A percentile compares a stretch with the other conserved stretches of the same genome.
Conservation (phyloP, 2,329 filamentous ascomycete genomes). For the Sporothrix curviconia region DNA sequence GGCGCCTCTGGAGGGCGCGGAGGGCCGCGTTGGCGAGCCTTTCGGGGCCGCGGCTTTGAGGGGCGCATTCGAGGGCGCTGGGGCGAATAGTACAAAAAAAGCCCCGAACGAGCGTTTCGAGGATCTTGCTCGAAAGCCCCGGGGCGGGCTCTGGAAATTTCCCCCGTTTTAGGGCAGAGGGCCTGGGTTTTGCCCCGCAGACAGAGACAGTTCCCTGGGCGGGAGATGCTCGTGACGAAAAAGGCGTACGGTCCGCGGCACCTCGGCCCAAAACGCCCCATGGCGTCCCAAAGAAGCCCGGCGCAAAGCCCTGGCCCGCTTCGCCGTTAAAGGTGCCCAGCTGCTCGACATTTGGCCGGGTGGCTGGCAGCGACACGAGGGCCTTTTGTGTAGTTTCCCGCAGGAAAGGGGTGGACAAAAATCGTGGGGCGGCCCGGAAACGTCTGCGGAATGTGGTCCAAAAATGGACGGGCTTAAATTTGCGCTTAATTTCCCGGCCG, state of each 20-base stretch:
- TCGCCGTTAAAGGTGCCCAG: constrained; percentile 50
- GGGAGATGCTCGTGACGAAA: constrained; percentile 40
- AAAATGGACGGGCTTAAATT: constrained; percentile 70
- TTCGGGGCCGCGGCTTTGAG: constrained; percentile 48
- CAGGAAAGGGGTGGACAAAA: constrained; percentile 62
- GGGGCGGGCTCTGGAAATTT: constrained; percentile 19
- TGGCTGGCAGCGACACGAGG: constrained; percentile 64
- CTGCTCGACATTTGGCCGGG: constrained; percentile 72
- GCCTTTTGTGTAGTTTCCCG: constrained; percentile 76
- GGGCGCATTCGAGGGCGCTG: constrained; percentile 61
- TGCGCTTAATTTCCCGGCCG: constrained; percentile 61
- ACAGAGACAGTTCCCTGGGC: constrained; percentile 32
- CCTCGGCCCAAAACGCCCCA: constrained; percentile 48
- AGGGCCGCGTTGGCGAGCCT: constrained; percentile 51
- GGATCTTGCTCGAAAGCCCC: constrained; percentile 30
- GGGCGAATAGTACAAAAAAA: constrained; percentile 59
- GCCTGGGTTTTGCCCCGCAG: too few species aligned
- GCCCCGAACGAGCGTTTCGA: constrained; percentile 56
- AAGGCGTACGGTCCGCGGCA: constrained; percentile 30
- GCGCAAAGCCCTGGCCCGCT: constrained; percentile 63
- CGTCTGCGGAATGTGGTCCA: constrained; percentile 75
- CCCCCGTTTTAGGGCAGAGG: too few species aligned
- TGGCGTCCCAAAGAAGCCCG: constrained; percentile 62
- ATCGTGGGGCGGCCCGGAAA: constrained; percentile 54
- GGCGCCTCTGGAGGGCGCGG: constrained; percentile 54